Percentiles rank a stretch among this genome's conserved stretches.
Conservation (phyloP, 805 yeast genomes). For the Tetrapisispora namnaoensis region DNA sequence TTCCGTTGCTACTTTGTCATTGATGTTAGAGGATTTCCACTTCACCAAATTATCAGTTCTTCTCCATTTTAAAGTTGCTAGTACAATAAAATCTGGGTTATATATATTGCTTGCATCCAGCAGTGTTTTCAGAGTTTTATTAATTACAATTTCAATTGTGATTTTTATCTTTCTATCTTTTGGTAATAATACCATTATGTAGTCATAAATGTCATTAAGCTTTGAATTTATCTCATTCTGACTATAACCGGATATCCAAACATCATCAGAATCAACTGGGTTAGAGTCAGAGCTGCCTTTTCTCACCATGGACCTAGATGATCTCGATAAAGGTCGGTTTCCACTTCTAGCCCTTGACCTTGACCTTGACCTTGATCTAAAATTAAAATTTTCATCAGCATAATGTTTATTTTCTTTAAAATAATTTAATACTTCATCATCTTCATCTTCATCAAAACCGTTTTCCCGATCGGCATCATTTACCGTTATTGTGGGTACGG, state of each 20-base stretch:
- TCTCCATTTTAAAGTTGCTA: conserved; percentile 18
- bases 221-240: conserved; percentile 15
- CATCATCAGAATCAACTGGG: conserved; percentile 6
- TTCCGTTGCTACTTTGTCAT: conserved; percentile 19
- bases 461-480: neutral
- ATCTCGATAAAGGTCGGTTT: neutral
- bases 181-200: conserved; percentile 13
- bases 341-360: conserved; percentile 4
- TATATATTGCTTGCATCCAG: conserved; percentile 26
- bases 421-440: neutral
- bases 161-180: conserved; percentile 19
- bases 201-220: conserved; percentile 16
- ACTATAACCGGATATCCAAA: conserved; percentile 28
- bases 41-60: conserved; percentile 16
- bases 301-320: neutral
- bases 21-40: conserved; percentile 19
- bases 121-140: conserved; percentile 17
- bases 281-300: conserved; percentile 1
- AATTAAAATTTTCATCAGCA: neutral
- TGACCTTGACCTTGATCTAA: conserved; percentile 7
- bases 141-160: conserved; percentile 27
- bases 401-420: conserved; percentile 2
- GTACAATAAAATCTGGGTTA: conserved; percentile 25
- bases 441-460: conserved; percentile 4
- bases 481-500: neutral